These are phyloP conservation scores for Boletus tomentosulus DNA, from an alignment of 768 basidiomycete species.

Conservation along the genomic window DNA sequence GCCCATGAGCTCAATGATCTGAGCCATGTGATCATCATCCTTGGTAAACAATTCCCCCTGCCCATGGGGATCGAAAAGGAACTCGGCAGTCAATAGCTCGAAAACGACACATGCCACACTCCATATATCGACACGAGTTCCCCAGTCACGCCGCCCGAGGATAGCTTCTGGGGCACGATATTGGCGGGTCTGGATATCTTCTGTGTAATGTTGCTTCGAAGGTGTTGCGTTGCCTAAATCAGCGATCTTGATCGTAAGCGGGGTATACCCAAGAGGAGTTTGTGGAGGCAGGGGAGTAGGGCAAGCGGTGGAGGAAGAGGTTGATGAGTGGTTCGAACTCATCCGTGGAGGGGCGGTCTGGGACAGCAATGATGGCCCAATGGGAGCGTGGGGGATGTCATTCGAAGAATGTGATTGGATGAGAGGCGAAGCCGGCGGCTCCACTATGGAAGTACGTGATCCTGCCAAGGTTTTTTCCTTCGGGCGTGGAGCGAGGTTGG, in stretches of 20 bases:
- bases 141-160: slow-evolving; percentile 84
- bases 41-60: slow-evolving; percentile 81
- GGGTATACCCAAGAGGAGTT: slow-evolving; percentile 26
- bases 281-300: slow-evolving; percentile 23
- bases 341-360: slow-evolving; percentile 50
- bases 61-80: slow-evolving; percentile 85
- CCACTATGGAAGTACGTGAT: background rate
- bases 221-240: slow-evolving; percentile 94
- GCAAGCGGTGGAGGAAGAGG: slow-evolving; percentile 19
- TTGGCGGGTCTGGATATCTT: slow-evolving; percentile 95
- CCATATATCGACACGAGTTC: slow-evolving; percentile 84
- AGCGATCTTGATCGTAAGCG: slow-evolving; percentile 86
- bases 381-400: slow-evolving; percentile 25
- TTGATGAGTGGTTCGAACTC: slow-evolving; percentile 17
- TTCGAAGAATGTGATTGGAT: slow-evolving; percentile 20
- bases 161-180: slow-evolving; percentile 95
- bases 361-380: slow-evolving; percentile 54
- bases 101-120: slow-evolving; percentile 89
- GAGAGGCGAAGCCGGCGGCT: slow-evolving; percentile 19
- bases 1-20: slow-evolving; percentile 88
- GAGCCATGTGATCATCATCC: slow-evolving; percentile 95
- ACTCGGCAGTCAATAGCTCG: slow-evolving; percentile 88
- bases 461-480: background rate
- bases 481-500: slow-evolving; percentile 1
- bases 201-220: slow-evolving; percentile 85